Percentiles rank a stretch among this genome's conserved stretches.
phyloP scores from a whole-genome alignment of 805 yeast genomes.

The Nakazawaea laoshanensis region DNA sequence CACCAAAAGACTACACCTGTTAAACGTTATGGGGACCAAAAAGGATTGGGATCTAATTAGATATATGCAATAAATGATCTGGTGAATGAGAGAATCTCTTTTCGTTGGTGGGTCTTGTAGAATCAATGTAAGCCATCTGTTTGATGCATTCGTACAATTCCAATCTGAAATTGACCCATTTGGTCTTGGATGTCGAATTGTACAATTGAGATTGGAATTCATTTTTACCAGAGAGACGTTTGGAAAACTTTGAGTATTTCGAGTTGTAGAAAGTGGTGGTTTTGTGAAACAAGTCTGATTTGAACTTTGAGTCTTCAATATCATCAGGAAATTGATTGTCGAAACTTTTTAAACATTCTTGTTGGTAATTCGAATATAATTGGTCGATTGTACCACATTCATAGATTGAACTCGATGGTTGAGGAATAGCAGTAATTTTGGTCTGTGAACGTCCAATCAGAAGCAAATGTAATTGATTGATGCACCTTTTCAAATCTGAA shows the following conservation, averaged over 20 bases:
- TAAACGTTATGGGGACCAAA: conserved; percentile 6
- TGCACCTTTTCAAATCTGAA: conserved; percentile 8
- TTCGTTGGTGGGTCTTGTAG: not conserved
- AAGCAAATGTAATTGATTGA: conserved; percentile 8
- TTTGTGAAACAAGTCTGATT: not conserved
- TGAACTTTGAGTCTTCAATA: not conserved
- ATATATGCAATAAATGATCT: not conserved
- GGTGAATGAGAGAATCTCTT: not conserved
- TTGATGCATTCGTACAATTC: conserved; percentile 1
- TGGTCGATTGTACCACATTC: too few relatives aligned
- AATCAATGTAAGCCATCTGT: conserved; percentile 2
- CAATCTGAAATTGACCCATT: conserved; percentile 1
- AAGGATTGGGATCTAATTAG: conserved; percentile 7
- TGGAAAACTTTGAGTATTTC: conserved; percentile 6
- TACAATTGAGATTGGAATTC: conserved; percentile 1
- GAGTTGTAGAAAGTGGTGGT: conserved; percentile 3
- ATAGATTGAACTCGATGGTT: too few relatives aligned
- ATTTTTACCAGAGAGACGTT: not conserved
- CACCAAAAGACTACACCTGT: not conserved
- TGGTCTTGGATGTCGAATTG: not conserved
- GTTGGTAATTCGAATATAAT: too few relatives aligned
- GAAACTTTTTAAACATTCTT: too few relatives aligned
- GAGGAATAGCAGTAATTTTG: too few relatives aligned
- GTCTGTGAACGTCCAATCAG: too few relatives aligned
- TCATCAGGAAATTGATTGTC: too few relatives aligned